phyloP scores from a whole-genome alignment of 2,329 filamentous ascomycete species.

The Penicillium sp. region DNA sequence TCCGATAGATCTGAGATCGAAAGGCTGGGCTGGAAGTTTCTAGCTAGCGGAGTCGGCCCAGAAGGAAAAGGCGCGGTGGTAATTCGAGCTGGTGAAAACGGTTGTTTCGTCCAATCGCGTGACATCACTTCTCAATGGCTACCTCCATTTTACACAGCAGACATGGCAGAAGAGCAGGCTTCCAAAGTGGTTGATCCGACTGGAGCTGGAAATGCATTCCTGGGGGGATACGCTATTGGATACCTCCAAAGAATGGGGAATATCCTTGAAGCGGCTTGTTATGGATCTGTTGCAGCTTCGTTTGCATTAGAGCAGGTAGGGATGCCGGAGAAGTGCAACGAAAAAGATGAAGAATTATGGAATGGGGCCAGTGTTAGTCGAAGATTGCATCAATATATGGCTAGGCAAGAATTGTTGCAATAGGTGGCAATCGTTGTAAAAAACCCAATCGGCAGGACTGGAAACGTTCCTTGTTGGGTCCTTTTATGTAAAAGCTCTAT shows the following conservation, averaged over 20 bases:
- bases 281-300: slow-evolving; percentile 37
- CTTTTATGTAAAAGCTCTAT: not conserved
- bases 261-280: slow-evolving; percentile 28
- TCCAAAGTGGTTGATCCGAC: slow-evolving; percentile 36
- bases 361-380: slow-evolving; percentile 14
- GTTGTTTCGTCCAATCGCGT: slow-evolving; percentile 26
- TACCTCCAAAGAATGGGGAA: slow-evolving; percentile 22
- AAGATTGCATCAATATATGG: slow-evolving; percentile 22
- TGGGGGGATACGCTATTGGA: slow-evolving; percentile 35
- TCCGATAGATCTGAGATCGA: slow-evolving; percentile 14
- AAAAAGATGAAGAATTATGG: slow-evolving; percentile 19
- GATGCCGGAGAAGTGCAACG: slow-evolving; percentile 16
- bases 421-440: not conserved
- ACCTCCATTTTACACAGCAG: slow-evolving; percentile 27
- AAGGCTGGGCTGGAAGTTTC: slow-evolving; percentile 7
- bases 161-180: not conserved
- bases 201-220: slow-evolving; percentile 40
- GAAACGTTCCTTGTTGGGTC: no score
- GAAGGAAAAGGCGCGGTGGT: slow-evolving; percentile 23
- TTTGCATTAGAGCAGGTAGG: slow-evolving; percentile 37
- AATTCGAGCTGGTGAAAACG: slow-evolving; percentile 35
- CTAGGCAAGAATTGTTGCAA: not conserved
- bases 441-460: not conserved
- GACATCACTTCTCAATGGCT: slow-evolving; percentile 25
- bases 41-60: slow-evolving; percentile 18